These are phyloP conservation scores for Wickerhamomyces canadensis DNA, from an alignment of 805 yeast genomes.

Conservation along the genomic window DNA sequence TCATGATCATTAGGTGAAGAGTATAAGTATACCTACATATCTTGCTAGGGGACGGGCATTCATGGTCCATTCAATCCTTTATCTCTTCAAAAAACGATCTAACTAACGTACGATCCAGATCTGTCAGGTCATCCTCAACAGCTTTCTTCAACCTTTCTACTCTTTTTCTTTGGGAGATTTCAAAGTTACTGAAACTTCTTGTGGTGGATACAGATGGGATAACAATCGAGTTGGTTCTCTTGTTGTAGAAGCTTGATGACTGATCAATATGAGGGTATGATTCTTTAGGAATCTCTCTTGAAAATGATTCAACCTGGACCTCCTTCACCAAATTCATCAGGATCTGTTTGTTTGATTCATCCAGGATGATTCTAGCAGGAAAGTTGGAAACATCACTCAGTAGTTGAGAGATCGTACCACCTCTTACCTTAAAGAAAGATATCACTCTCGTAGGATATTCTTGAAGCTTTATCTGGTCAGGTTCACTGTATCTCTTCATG, in stretches of 20 bases:
- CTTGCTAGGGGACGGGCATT: too few relatives aligned
- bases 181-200: slow-evolving; percentile 17
- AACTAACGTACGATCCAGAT: slow-evolving; percentile 15
- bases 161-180: slow-evolving; percentile 19
- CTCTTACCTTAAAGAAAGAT: slow-evolving; percentile 26
- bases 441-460: slow-evolving; percentile 25
- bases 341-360: slow-evolving; percentile 21
- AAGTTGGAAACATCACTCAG: slow-evolving; percentile 19
- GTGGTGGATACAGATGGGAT: slow-evolving; percentile 22
- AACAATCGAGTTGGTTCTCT: slow-evolving; percentile 19
- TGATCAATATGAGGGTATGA: slow-evolving; percentile 22
- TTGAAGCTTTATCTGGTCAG: slow-evolving; percentile 12
- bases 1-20: too few relatives aligned
- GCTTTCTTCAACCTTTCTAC: slow-evolving; percentile 9
- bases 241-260: slow-evolving; percentile 17
- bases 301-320: slow-evolving; percentile 23
- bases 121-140: slow-evolving; percentile 11
- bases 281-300: slow-evolving; percentile 14
- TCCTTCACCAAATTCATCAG: slow-evolving; percentile 22
- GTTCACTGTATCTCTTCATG: slow-evolving; percentile 3
- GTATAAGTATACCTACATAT: too few relatives aligned
- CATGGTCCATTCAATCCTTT: too few relatives aligned
- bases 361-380: slow-evolving; percentile 24
- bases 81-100: slow-evolving; percentile 6
- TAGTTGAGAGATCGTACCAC: slow-evolving; percentile 14